Evolutionary conservation across 768 basidiomycete genomes (phyloP).

Genomic region (Termitomyces bulborhizus): DNA sequence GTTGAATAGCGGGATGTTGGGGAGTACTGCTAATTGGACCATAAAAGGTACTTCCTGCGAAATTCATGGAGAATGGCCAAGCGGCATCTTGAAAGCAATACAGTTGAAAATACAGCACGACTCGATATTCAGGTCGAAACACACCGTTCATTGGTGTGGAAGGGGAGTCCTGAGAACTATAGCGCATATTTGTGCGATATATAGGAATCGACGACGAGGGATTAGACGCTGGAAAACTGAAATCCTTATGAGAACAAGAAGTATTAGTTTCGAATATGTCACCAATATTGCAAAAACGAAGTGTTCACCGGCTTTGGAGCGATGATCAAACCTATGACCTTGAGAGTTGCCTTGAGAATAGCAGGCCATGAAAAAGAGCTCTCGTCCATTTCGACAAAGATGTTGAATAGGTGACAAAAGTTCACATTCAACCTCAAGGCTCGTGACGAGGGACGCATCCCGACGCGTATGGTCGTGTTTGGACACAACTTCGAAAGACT

Average conservation of each 20-base stretch:
- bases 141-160: background rate
- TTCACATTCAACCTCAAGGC: background rate
- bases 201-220: background rate
- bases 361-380: conserved; percentile 1
- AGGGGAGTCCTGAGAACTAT: background rate
- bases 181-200: conserved; percentile 1
- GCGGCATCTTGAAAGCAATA: background rate
- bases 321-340: conserved; percentile 1
- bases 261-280: background rate
- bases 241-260: background rate
- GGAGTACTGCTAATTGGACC: background rate
- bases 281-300: background rate
- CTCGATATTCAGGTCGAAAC: background rate
- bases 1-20: background rate
- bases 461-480: background rate
- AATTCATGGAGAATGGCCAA: background rate
- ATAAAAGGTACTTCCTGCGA: background rate
- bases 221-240: conserved; percentile 9
- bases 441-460: background rate
- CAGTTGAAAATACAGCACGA: background rate
- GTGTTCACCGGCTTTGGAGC: conserved; percentile 9
- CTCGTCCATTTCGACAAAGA: background rate
- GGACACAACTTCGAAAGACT: background rate
- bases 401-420: background rate
- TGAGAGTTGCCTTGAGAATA: conserved; percentile 5